Evolutionary conservation across 2,329 filamentous ascomycete genomes (phyloP).

Genomic region (Trichoderma oligosporum): DNA sequence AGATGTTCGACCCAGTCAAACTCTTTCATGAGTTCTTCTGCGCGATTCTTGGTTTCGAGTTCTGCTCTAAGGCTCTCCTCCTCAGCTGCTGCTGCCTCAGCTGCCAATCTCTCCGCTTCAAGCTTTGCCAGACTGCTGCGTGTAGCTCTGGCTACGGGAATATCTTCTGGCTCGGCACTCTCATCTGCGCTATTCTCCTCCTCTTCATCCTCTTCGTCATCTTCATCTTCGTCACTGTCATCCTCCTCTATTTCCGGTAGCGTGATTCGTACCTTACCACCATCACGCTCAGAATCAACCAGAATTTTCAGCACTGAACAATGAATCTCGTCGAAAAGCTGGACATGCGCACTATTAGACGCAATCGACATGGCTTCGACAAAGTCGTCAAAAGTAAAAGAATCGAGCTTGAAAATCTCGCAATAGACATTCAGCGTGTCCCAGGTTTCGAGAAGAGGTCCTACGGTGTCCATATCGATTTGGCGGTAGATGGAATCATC

Average conservation of each 20-base stretch:
- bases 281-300: conserved; percentile 69
- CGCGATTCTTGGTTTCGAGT: conserved; percentile 59
- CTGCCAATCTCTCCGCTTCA: conserved; percentile 66
- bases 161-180: conserved; percentile 68
- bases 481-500: conserved; percentile 35
- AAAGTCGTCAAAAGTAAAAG: conserved; percentile 96
- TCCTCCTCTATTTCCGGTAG: conserved; percentile 72
- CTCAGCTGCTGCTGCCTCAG: conserved; percentile 54
- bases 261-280: conserved; percentile 73
- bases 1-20: conserved; percentile 85
- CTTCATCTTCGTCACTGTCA: conserved; percentile 63
- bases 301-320: conserved; percentile 86
- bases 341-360: conserved; percentile 69
- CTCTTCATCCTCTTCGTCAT: conserved; percentile 43
- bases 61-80: conserved; percentile 44
- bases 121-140: conserved; percentile 80
- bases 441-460: conserved; percentile 84
- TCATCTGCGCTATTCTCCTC: conserved; percentile 50
- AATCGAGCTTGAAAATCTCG: conserved; percentile 89
- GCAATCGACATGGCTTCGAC: conserved; percentile 79
- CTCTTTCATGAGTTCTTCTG: conserved; percentile 68
- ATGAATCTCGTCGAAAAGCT: conserved; percentile 85
- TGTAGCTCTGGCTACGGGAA: conserved; percentile 67
- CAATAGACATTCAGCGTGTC: conserved; percentile 98
- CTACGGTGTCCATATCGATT: conserved; percentile 81